These are phyloP conservation scores for Solanum pennellii DNA, from an alignment of 257 asterid genomes.

Conservation along the genomic window DNA sequence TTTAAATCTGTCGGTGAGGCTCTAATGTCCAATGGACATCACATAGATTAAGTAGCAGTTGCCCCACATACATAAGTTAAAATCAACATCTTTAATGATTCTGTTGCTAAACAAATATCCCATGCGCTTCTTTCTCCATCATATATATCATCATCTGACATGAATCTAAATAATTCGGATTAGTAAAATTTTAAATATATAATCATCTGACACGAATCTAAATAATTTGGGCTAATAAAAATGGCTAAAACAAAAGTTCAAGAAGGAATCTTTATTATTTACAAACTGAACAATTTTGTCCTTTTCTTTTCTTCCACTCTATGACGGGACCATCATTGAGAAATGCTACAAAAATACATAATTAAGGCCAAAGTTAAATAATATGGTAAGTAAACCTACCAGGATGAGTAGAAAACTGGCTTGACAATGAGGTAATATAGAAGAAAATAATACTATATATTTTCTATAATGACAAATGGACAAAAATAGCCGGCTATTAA, in stretches of 20 bases:
- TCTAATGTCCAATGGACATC: neutral
- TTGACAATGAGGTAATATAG: neutral
- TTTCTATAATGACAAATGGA: neutral
- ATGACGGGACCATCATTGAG: neutral
- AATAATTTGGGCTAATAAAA: neutral
- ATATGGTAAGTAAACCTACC: neutral
- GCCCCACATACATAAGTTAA: conserved; percentile 3
- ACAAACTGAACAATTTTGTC: neutral
- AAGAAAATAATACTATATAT: neutral
- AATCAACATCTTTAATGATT: conserved; percentile 9
- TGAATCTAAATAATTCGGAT: neutral
- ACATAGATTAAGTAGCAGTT: neutral
- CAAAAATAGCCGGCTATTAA: neutral
- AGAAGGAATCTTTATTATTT: neutral
- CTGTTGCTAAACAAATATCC: conserved; percentile 12
- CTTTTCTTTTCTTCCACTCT: neutral
- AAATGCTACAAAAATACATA: neutral
- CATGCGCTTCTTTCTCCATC: conserved; percentile 2
- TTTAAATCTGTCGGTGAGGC: neutral
- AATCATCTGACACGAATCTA: neutral
- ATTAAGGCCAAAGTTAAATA: neutral
- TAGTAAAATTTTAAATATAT: too few species aligned
- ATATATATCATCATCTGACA: neutral
- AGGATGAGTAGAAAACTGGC: neutral
- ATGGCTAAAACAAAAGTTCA: neutral